phyloP scores from a whole-genome alignment of 352 stramenopile genomes.

The Phytophthora rubi region DNA sequence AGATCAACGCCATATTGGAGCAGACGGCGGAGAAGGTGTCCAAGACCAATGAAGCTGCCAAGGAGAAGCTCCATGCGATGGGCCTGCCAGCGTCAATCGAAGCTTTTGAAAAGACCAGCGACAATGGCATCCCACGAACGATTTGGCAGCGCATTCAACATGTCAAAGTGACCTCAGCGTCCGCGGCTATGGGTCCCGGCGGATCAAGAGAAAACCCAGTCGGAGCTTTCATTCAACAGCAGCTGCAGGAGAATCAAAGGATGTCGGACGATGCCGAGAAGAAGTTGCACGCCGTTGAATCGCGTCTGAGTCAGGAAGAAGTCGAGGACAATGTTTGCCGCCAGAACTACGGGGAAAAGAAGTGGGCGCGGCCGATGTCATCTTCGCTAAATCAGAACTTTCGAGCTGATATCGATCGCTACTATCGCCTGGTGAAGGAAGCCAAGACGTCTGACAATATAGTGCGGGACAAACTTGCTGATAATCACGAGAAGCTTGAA shows the following conservation, averaged over 20 bases:
- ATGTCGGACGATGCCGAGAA: slow-evolving; percentile 65
- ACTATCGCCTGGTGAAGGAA: slow-evolving; percentile 76
- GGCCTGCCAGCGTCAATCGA: slow-evolving; percentile 81
- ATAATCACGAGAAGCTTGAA: slow-evolving; percentile 43
- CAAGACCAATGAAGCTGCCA: slow-evolving; percentile 55
- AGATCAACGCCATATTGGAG: slow-evolving; percentile 52
- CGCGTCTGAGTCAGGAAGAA: slow-evolving; percentile 60
- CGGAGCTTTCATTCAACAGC: slow-evolving; percentile 48
- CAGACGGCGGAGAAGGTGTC: slow-evolving; percentile 49
- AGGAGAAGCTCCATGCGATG: slow-evolving; percentile 60
- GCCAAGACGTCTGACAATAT: slow-evolving; percentile 73
- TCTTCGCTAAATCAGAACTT: slow-evolving; percentile 63
- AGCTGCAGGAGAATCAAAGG: slow-evolving; percentile 59
- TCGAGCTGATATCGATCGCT: slow-evolving; percentile 71
- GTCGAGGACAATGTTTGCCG: slow-evolving; percentile 71
- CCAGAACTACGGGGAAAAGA: slow-evolving; percentile 65
- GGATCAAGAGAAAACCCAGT: slow-evolving; percentile 41
- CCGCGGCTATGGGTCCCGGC: slow-evolving; percentile 22
- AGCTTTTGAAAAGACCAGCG: slow-evolving; percentile 70
- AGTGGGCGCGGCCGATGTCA: slow-evolving; percentile 67
- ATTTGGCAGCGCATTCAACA: slow-evolving; percentile 69
- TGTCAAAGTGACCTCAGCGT: slow-evolving; percentile 41
- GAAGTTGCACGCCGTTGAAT: slow-evolving; percentile 62
- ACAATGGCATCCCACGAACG: slow-evolving; percentile 58
- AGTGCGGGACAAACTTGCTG: slow-evolving; percentile 55